Base-by-base conservation (phyloP, 2,329 filamentous ascomycete genomes). In the Diaporthe sp. region DNA sequence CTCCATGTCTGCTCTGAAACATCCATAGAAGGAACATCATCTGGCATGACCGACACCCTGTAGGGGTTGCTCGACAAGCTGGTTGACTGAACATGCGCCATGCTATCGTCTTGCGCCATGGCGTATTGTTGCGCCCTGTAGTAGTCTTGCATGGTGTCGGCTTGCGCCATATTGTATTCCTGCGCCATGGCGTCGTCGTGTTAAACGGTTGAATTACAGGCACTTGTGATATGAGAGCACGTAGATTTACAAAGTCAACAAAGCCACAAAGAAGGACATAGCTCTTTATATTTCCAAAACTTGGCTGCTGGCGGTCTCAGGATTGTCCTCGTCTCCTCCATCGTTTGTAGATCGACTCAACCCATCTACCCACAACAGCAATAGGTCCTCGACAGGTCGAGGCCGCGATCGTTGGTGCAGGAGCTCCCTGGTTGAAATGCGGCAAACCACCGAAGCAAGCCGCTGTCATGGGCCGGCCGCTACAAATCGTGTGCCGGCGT, bases 1-100 rank as follows among this genome's bases (percentile, higher is more conserved):
- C 44, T 22, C 68, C 53, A 70, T 9, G 53, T 19, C 53, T 59
- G 53, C 22, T 70, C 68, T 4, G 68, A 50, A 30, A 70, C 22
- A 13, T 70, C 53, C 39, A 51, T 12, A 37, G 68, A 59, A 13
- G 42, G 68, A 4, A 47, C 39, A 6, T 70, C 51, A n/a, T 70
- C 59, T 10, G 39, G 59, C 59, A 32, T 63, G 25, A 47, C 19
- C 30, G 61, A 35, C 39, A 32, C 59, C 19, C 59, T 30, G 22
- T 65, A 65, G n/a, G 37, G 39, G 17, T 47, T 65, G 39, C 17
- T 65, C 2, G 37, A 65, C 12, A 65, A 32, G 5, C 25, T 39
- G 39, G 9, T 12, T 22, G 59, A 63, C 22, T 47, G 37, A 8
- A 22, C 44, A 8, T n/a, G 44, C 19, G 19, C 19, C 19, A 22